Evolutionary conservation across 352 stramenopile genomes (phyloP).

Genomic region (Albugo candida): DNA sequence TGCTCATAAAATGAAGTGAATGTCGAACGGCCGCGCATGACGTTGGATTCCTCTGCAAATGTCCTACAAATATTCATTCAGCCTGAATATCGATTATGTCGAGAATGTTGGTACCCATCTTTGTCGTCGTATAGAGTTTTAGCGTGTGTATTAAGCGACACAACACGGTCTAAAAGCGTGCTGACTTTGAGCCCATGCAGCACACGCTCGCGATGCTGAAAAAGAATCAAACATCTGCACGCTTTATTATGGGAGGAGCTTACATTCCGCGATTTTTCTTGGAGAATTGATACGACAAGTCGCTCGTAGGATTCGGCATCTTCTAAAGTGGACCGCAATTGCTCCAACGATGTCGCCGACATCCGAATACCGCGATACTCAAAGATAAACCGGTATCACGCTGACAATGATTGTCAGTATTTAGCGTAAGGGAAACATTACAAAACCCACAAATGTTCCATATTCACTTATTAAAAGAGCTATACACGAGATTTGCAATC

Average conservation of each 20-base stretch:
- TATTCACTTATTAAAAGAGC: too few species aligned
- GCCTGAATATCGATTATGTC: neutral
- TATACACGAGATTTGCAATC: too few species aligned
- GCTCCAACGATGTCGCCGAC: constrained; percentile 74
- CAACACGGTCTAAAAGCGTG: constrained; percentile 51
- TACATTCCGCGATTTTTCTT: constrained; percentile 70
- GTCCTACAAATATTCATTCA: constrained; percentile 15
- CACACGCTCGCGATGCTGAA: constrained; percentile 53
- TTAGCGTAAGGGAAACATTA: too few species aligned
- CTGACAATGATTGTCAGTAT: too few species aligned
- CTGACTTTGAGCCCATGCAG: constrained; percentile 73
- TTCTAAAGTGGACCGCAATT: constrained; percentile 61
- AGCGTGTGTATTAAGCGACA: constrained; percentile 40
- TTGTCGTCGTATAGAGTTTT: constrained; percentile 71
- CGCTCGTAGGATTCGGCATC: constrained; percentile 63
- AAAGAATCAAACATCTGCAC: neutral
- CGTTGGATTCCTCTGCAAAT: constrained; percentile 54
- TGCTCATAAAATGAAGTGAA: constrained; percentile 82
- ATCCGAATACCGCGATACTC: constrained; percentile 12
- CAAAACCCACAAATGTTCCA: too few species aligned
- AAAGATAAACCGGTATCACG: too few species aligned
- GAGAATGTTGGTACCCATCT: constrained; percentile 15
- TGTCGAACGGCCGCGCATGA: constrained; percentile 48
- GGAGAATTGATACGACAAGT: constrained; percentile 41
- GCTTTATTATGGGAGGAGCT: constrained; percentile 5